phyloP scores from a whole-genome alignment of 208 protist genomes.

The Crithidia expoeki region DNA sequence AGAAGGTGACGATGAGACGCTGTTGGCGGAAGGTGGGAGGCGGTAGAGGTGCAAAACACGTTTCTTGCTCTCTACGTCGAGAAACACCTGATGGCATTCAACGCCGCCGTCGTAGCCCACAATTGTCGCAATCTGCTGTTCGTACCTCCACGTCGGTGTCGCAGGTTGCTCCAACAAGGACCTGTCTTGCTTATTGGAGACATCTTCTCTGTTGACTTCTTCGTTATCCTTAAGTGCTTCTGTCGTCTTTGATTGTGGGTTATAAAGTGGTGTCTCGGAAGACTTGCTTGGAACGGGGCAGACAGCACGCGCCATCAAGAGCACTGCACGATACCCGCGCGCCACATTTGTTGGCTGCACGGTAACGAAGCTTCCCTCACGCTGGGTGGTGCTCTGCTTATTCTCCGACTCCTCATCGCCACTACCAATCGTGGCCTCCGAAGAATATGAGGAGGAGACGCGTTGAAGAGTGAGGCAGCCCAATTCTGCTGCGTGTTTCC shows the following conservation, averaged over 20 bases:
- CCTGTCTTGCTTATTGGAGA: no score
- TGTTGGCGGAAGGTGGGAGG: neutral
- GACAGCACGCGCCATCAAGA: constrained; percentile 18
- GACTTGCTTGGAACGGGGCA: neutral
- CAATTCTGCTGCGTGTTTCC: neutral
- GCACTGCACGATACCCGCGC: constrained; percentile 33
- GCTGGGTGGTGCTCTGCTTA: neutral
- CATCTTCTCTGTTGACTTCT: no score
- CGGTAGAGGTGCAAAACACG: constrained; percentile 31
- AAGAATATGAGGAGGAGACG: neutral
- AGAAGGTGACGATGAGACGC: neutral
- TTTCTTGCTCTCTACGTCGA: constrained; percentile 28
- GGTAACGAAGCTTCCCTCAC: constrained; percentile 4
- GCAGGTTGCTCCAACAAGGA: neutral
- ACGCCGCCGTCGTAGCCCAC: constrained; percentile 65
- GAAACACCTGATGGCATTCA: constrained; percentile 44
- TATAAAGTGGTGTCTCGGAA: neutral
- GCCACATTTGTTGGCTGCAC: constrained; percentile 31
- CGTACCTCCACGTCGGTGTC: constrained; percentile 11
- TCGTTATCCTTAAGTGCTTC: no score
- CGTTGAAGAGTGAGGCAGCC: neutral
- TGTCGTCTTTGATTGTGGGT: no score
- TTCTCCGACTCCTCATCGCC: neutral
- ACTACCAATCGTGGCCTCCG: neutral
- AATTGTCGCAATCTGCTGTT: constrained; percentile 40